These are phyloP conservation scores for Sideroxylon spinosum DNA, from an alignment of 179 eudicot species.

Conservation along the genomic window DNA sequence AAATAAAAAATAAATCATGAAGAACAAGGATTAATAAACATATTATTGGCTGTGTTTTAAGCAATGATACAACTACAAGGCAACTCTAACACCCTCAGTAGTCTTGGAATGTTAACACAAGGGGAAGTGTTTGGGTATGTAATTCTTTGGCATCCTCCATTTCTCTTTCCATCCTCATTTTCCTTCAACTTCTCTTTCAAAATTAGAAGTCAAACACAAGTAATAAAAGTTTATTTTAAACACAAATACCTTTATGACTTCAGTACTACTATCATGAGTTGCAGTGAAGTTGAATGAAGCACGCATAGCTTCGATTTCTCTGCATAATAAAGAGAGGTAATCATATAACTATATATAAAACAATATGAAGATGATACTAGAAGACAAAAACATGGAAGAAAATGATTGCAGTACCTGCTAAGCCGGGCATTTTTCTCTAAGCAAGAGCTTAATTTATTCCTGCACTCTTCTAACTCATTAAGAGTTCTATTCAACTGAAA, in stretches of 20 bases:
- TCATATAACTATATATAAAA: neutral
- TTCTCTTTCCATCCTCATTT: neutral
- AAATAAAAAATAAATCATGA: neutral
- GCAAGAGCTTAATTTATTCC: slow-evolving; percentile 57
- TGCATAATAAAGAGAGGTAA: slow-evolving; percentile 25
- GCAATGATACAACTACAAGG: neutral
- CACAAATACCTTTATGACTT: slow-evolving; percentile 50
- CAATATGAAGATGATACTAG: neutral
- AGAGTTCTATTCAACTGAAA: slow-evolving; percentile 47
- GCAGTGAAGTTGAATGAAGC: slow-evolving; percentile 31
- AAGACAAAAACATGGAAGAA: neutral
- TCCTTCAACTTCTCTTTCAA: neutral
- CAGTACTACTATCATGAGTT: slow-evolving; percentile 27
- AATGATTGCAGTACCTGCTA: slow-evolving; percentile 38
- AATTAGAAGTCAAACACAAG: neutral
- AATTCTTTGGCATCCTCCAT: neutral
- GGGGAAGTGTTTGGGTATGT: neutral
- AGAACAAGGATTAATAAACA: neutral
- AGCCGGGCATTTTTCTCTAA: slow-evolving; percentile 61
- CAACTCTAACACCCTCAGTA: too few relatives aligned
- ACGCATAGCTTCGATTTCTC: slow-evolving; percentile 61
- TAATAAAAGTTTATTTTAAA: neutral
- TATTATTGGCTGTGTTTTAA: neutral
- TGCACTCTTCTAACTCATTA: slow-evolving; percentile 59
- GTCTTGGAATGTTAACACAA: neutral